These are phyloP conservation scores for Coix lacrymajobi DNA, from an alignment of 176 grass and related monocot genomes.

Conservation along the genomic window DNA sequence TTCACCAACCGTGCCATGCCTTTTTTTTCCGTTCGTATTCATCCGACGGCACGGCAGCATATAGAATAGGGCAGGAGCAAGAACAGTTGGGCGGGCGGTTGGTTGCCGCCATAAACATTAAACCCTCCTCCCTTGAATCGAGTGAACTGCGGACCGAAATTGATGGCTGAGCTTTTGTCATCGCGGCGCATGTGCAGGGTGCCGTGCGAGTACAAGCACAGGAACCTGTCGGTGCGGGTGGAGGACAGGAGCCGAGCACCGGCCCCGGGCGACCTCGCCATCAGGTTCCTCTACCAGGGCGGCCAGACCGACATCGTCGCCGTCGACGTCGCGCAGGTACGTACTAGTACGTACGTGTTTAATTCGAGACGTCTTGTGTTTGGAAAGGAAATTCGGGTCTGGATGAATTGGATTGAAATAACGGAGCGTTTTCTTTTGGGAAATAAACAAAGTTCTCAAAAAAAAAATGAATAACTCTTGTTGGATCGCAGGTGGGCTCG, in stretches of 20 bases:
- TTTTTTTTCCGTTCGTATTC: neutral
- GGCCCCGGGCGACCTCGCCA: conserved; percentile 43
- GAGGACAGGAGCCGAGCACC: conserved; percentile 48
- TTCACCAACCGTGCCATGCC: conserved; percentile 16
- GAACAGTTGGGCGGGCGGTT: neutral
- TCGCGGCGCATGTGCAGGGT: conserved; percentile 38
- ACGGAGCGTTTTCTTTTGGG: neutral
- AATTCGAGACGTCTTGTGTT: neutral
- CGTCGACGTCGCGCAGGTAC: conserved; percentile 86
- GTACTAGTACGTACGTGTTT: neutral
- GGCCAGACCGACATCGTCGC: conserved; percentile 93
- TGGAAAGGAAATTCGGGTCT: neutral
- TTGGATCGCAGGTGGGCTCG: conserved; percentile 47
- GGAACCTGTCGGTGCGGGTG: conserved; percentile 72
- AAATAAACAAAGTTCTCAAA: too few relatives aligned
- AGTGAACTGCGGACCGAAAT: too few relatives aligned
- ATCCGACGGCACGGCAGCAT: too few relatives aligned
- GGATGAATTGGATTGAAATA: neutral
- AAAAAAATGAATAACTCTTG: neutral
- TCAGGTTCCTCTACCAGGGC: conserved; percentile 86
- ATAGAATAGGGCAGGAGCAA: neutral
- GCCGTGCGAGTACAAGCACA: conserved; percentile 62
- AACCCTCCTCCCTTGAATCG: neutral
- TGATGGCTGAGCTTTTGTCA: neutral
- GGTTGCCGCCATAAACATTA: neutral